Base-by-base conservation (phyloP, 495 filamentous ascomycete species). In the Lepidopterella palustris region DNA sequence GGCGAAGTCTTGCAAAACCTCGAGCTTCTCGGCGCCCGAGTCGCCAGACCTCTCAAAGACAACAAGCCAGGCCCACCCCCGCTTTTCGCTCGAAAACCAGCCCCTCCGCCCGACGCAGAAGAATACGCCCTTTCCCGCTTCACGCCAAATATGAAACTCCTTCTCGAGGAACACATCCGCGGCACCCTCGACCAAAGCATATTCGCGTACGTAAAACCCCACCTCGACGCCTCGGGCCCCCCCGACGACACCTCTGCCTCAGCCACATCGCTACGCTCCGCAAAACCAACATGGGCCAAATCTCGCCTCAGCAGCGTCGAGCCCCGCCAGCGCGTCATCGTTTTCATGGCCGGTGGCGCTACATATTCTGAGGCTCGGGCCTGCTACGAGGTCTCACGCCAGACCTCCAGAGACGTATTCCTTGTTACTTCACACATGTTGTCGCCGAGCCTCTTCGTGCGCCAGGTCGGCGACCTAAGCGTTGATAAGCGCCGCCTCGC, bases 341-440 rank as follows among this genome's bases (percentile, higher is more conserved):
- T 97, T 48, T 97, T 97, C 71, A 87, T 97, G 84, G 92, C 93
- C 20, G 93, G 95, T 32, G 93, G 93, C 40, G 95, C 95, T 5
- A 98, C 92, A 2, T 93, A 92, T 71, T 87, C 87, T 0, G 93
- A 98, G 74, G 77, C 87, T 5, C 84, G 95, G 53, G 79, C 86
- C 20, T 97, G 93, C 74, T 97, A 97, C 66, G 92, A 98, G 62
- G 71, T 92, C 45, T 86, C 88, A 8, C 79, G 86, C 58, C 66
- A 80, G 49, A 82, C 79, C 59, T 81, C 79, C 56, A 83, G 86
- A 42, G 93, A 97, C 63, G 79, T 96, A n/a, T 92, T 91, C 73
- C 80, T 98, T 11, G 87, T 84, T n/a, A 92, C 89, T 0, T 88
- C 83, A 11, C 92, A 98, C 71, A 95, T 97, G 88, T 76, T 95